Evolutionary conservation across 2,329 filamentous ascomycete species (phyloP), one percentile per base, ranked within the genome.

Genomic region (Chrysosporium queenslandicum): DNA sequence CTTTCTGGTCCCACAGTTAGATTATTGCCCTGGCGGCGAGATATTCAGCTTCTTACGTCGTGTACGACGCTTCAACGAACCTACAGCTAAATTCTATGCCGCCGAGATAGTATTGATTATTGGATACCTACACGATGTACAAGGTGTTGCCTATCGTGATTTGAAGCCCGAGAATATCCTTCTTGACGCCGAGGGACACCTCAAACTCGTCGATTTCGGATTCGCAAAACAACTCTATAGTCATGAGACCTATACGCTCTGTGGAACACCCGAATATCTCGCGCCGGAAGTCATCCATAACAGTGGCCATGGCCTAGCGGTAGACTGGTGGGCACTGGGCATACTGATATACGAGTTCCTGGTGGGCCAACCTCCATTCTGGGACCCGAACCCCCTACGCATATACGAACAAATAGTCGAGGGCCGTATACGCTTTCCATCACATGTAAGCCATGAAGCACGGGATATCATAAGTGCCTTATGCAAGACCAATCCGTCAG

Each of bases 291-390:
- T 83, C 41, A 83, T 84, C 56, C 73, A 79, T 54, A 83, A 83
- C 64, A 81, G 68, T 66, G 78, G 80, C 20, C 80, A 84, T 60
- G 79, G 80, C 50, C 76, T 78, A 43, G 80, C 81, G 32, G 81
- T 84, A 36, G 81, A 84, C 66, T 84, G 81, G 81, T 84, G 81
- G 81, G 81, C 81, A 2, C 74, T 83, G 55, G 81, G 81, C 23
- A 83, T 84, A 56, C 68, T 84, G 29, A 78, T 83, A 39, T 83
- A 83, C 64, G 81, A 84, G 59, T 83, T 84, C 61, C 69, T 84
- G 18, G 80, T 83, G 46, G 81, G 81, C 48, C 80, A 83, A 60
- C 81, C 81, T 20, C 81, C 81, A 0, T 84, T 83, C 64, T 84
- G 81, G 80, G 80, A 83, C 62, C 78, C 81, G 55, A 83, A 83